phyloP scores from a whole-genome alignment of 208 protist species.

The Leptomonas pyrrhocoris region DNA sequence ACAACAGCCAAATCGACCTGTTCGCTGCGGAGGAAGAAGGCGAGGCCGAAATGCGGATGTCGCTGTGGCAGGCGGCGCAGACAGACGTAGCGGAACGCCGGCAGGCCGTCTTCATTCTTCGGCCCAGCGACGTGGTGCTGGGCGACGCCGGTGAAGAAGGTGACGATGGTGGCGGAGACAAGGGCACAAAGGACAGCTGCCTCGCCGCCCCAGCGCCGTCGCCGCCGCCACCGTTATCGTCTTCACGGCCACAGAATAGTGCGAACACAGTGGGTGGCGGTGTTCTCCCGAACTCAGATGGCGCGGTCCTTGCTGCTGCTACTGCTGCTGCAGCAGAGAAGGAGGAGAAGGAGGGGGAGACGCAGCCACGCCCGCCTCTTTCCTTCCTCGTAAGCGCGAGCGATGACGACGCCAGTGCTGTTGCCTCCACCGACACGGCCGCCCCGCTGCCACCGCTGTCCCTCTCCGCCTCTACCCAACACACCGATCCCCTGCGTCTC shows the following conservation, averaged over 20 bases:
- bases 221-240: too few species aligned
- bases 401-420: neutral
- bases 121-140: slow-evolving; percentile 36
- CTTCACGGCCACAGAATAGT: too few species aligned
- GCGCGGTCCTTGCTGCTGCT: too few species aligned
- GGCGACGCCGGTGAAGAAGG: slow-evolving; percentile 1
- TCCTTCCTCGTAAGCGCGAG: too few species aligned
- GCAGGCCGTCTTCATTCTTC: slow-evolving; percentile 40
- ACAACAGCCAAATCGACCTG: slow-evolving; percentile 37
- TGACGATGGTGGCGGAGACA: neutral
- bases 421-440: neutral
- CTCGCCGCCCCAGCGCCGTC: neutral
- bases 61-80: slow-evolving; percentile 37
- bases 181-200: neutral
- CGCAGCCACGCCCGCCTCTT: too few species aligned
- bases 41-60: slow-evolving; percentile 33
- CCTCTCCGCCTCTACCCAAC: neutral
- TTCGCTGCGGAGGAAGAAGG: slow-evolving; percentile 37
- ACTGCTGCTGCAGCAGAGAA: too few species aligned
- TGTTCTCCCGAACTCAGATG: too few species aligned
- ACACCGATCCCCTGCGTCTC: slow-evolving; percentile 1
- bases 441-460: neutral
- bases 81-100: slow-evolving; percentile 35
- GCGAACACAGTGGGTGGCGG: too few species aligned
- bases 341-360: too few species aligned